These are phyloP conservation scores for Isabelozyma gotoi DNA, from an alignment of 805 yeast genomes.

Conservation along the genomic window DNA sequence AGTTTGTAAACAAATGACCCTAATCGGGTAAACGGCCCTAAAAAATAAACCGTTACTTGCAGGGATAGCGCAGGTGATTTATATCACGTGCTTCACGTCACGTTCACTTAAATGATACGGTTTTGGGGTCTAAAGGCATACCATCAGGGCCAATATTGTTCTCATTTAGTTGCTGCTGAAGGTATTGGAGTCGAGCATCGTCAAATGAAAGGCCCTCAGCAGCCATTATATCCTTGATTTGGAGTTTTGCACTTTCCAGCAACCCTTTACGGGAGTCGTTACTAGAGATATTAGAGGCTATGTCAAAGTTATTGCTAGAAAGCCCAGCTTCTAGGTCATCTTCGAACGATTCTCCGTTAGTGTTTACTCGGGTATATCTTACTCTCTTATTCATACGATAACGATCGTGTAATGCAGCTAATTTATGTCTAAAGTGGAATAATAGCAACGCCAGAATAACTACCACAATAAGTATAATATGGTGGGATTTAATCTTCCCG, in stretches of 20 bases:
- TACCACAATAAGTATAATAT: constrained; percentile 13
- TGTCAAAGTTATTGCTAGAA: constrained; percentile 56
- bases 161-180: constrained; percentile 42
- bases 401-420: constrained; percentile 27
- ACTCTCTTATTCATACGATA: constrained; percentile 24
- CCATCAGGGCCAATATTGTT: constrained; percentile 67
- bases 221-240: constrained; percentile 56
- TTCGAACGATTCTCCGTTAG: constrained; percentile 20
- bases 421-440: constrained; percentile 32
- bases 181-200: constrained; percentile 61
- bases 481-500: constrained; percentile 11
- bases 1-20: constrained; percentile 19
- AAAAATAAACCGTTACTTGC: background rate
- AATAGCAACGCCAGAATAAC: constrained; percentile 16
- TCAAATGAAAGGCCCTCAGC: constrained; percentile 55
- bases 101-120: constrained; percentile 44
- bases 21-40: background rate
- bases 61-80: background rate
- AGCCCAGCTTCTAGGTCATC: constrained; percentile 49
- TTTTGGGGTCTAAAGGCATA: constrained; percentile 63
- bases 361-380: constrained; percentile 6
- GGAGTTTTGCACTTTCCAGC: constrained; percentile 51
- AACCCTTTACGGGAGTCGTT: constrained; percentile 64
- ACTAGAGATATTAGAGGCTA: constrained; percentile 38
- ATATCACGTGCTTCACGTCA: background rate